These are phyloP conservation scores for Diplosphaera chodatii DNA, from an alignment of 139 green algal genomes.

Conservation along the genomic window DNA sequence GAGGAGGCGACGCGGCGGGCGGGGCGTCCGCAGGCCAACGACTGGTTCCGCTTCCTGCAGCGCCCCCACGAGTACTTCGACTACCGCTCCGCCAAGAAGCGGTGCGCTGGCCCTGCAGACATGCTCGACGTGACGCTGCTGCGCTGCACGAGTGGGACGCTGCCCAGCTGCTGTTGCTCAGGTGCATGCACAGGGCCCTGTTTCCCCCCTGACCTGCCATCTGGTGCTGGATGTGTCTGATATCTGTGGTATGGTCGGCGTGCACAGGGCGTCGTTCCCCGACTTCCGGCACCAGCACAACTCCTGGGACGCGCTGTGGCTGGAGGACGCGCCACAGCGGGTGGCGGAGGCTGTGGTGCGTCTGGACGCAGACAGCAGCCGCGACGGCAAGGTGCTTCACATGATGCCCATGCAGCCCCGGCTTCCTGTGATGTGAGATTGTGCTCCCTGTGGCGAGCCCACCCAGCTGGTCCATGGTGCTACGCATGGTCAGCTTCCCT, in stretches of 20 bases:
- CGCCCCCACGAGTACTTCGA: not conserved
- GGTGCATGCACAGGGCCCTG: too few relatives aligned
- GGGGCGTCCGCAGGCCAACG: not conserved
- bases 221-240: too few relatives aligned
- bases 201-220: too few relatives aligned
- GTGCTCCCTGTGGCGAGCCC: too few relatives aligned
- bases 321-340: not conserved
- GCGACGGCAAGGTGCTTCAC: not conserved
- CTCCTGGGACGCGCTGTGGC: not conserved
- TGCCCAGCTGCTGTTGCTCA: too few relatives aligned
- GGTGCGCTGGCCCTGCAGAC: too few relatives aligned
- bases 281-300: conserved; percentile 1
- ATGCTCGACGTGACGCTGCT: too few relatives aligned
- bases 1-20: not conserved
- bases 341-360: not conserved
- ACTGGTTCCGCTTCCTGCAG: not conserved
- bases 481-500: too few relatives aligned
- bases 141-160: too few relatives aligned
- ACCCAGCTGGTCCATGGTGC: too few relatives aligned
- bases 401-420: too few relatives aligned
- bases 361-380: not conserved
- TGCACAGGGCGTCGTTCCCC: not conserved
- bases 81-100: conserved; percentile 1
- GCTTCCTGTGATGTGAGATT: not conserved
- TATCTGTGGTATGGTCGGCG: too few relatives aligned